Base-by-base conservation (phyloP, 129 eudicot genomes). In the Apium graveolens region DNA sequence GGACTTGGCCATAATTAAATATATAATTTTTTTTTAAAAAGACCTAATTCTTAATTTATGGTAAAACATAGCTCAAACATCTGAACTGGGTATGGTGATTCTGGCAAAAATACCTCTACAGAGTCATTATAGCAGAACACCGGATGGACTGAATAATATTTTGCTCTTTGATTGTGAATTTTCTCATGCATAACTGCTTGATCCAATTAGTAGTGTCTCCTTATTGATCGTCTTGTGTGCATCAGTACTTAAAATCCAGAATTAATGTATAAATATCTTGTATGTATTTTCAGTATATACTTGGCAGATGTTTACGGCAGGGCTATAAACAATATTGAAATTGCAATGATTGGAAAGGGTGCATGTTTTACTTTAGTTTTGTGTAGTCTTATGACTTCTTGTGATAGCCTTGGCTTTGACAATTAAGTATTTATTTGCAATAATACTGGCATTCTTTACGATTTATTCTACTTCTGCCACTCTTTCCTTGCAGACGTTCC, bases 401-500 rank as follows among this genome's bases (percentile, higher is more conserved):
- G 0, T 39, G 43, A 38, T 73, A 73, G 11, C 35, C 49, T 57
- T n/a, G n/a, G n/a, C n/a, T n/a, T n/a, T n/a, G n/a, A n/a, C n/a
- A n/a, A n/a, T n/a, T 0, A 41, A 70, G 43, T 43, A 45, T 44
- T 60, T 34, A 14, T 21, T 26, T 35, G 69, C 69, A 21, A 0
- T 14, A 12, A 44, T 32, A 32, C 32, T 31, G 17, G 48, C 35
- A 44, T 45, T 45, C 24, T 49, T 70, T 11, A 5, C 3, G 1
- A 51, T 71, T 16, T 3, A 73, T 78, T 45, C 11, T 60, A 74
- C 78, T 68, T 17, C 43, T 14, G 2, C 24, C 24, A 26, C 74
- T 68, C 27, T 70, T 71, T 79, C 75, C 18, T 79, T 86, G 86
- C 88, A 94, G 98, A 91, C 82, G 88, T 93, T 76, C 89, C 93